These are phyloP conservation scores for Hypoxylon perforatum DNA, from an alignment of 495 filamentous ascomycete genomes.

Conservation along the genomic window DNA sequence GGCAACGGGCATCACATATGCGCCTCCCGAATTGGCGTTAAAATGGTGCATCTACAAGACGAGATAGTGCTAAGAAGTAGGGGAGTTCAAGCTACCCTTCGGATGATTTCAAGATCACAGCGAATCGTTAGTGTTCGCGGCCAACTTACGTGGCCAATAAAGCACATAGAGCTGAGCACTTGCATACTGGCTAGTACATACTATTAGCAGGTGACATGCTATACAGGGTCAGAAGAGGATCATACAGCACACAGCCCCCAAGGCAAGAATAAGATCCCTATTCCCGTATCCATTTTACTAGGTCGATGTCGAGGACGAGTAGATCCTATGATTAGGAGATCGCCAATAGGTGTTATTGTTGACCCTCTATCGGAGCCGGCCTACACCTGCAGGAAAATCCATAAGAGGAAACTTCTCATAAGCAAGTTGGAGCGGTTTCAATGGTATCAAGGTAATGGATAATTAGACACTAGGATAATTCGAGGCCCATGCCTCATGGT, in stretches of 20 bases:
- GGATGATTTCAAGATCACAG: slow-evolving; percentile 19
- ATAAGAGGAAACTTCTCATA: slow-evolving; percentile 4
- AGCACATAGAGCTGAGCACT: slow-evolving; percentile 22
- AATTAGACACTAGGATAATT: no score
- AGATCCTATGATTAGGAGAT: slow-evolving; percentile 5
- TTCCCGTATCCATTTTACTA: slow-evolving; percentile 22
- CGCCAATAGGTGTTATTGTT: slow-evolving; percentile 17
- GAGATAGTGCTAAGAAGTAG: slow-evolving; percentile 19
- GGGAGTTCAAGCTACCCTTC: slow-evolving; percentile 5
- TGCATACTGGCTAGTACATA: slow-evolving; percentile 26
- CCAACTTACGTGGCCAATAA: slow-evolving; percentile 28
- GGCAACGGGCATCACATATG: slow-evolving; percentile 31
- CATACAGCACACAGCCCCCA: slow-evolving; percentile 11
- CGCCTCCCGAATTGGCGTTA: slow-evolving; percentile 30
- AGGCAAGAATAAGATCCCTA: slow-evolving; percentile 22
- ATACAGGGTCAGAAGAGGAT: slow-evolving; percentile 37
- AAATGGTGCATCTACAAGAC: slow-evolving; percentile 35
- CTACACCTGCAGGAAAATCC: slow-evolving; percentile 5
- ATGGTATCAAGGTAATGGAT: neutral
- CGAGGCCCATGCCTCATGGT: no score
- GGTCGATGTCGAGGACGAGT: slow-evolving; percentile 14
- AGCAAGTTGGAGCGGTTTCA: neutral
- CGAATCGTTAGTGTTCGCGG: slow-evolving; percentile 25
- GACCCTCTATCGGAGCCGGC: slow-evolving; percentile 4
- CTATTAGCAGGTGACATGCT: slow-evolving; percentile 33